These are phyloP conservation scores for Corylus americana DNA, from an alignment of 306 rosid species.

Conservation along the genomic window DNA sequence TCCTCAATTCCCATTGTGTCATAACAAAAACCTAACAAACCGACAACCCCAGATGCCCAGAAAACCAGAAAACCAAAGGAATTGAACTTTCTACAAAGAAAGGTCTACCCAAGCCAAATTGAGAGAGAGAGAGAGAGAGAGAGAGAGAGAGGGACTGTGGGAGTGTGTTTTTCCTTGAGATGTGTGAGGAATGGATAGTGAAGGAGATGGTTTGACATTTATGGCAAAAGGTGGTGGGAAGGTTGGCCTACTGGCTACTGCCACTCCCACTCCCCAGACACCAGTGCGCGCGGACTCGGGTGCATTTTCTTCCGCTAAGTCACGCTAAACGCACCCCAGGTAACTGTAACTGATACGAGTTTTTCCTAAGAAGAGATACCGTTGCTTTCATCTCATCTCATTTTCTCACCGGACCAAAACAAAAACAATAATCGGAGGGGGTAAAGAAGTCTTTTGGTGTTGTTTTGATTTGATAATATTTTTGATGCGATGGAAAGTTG, in stretches of 20 bases:
- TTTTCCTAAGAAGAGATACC: too few relatives aligned
- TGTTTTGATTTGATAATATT: too few relatives aligned
- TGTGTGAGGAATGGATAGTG: not conserved
- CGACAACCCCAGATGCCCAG: constrained; percentile 6
- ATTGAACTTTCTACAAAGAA: too few relatives aligned
- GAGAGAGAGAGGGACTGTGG: not conserved
- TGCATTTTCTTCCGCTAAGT: not conserved
- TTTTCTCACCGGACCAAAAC: not conserved
- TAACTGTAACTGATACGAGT: too few relatives aligned
- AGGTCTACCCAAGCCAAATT: not conserved
- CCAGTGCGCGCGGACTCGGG: constrained; percentile 26
- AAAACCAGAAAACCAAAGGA: constrained; percentile 5
- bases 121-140: not conserved
- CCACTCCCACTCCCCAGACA: constrained; percentile 27
- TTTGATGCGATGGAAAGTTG: too few relatives aligned
- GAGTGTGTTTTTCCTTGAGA: not conserved
- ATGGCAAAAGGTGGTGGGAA: constrained; percentile 38
- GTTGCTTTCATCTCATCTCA: not conserved
- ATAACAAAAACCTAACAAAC: constrained; percentile 22
- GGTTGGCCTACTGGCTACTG: constrained; percentile 36
- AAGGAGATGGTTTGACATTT: constrained; percentile 33
- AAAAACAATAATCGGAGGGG: too few relatives aligned
- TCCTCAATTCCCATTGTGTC: constrained; percentile 46
- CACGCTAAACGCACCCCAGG: not conserved
- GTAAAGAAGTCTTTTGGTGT: too few relatives aligned